Conservation (phyloP, 352 stramenopile species). For the Lagenidium giganteum region DNA sequence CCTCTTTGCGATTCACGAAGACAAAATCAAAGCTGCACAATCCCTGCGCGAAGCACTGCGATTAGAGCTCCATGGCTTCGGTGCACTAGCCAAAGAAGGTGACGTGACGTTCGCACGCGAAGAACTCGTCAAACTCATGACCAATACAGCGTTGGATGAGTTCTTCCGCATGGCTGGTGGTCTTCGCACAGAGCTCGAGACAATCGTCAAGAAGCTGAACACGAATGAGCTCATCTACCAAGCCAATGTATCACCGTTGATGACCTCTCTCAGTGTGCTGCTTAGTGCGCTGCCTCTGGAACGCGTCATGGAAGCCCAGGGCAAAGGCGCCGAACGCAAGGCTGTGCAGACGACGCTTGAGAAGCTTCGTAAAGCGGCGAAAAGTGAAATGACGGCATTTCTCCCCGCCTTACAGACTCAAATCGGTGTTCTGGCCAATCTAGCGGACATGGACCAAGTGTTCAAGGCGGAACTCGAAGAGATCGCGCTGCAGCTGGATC, state of each 20-base stretch:
- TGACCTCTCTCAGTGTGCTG: slow-evolving; percentile 27
- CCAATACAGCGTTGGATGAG: slow-evolving; percentile 44
- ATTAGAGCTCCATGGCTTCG: slow-evolving; percentile 40
- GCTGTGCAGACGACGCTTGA: slow-evolving; percentile 64
- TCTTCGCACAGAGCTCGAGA: slow-evolving; percentile 60
- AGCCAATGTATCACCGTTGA: slow-evolving; percentile 28
- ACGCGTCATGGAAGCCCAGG: slow-evolving; percentile 56
- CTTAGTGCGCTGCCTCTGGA: slow-evolving; percentile 51
- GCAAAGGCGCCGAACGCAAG: slow-evolving; percentile 54
- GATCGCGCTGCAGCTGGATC: slow-evolving; percentile 30
- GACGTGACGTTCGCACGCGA: slow-evolving; percentile 22
- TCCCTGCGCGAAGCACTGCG: slow-evolving; percentile 31
- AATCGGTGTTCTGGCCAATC: slow-evolving; percentile 26
- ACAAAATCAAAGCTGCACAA: slow-evolving; percentile 23
- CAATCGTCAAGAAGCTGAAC: slow-evolving; percentile 44
- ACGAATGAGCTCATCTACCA: slow-evolving; percentile 72
- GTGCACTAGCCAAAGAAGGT: slow-evolving; percentile 40
- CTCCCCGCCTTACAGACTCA: slow-evolving; percentile 54
- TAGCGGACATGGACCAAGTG: slow-evolving; percentile 31
- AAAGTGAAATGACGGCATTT: slow-evolving; percentile 64
- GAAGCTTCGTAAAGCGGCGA: slow-evolving; percentile 63
- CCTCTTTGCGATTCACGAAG: slow-evolving; percentile 27
- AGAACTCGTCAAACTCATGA: slow-evolving; percentile 22
- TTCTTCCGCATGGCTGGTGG: slow-evolving; percentile 72
- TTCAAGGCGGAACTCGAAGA: slow-evolving; percentile 42